Evolutionary conservation across 179 eudicot genomes (phyloP).

Genomic region (Camellia oleifera): DNA sequence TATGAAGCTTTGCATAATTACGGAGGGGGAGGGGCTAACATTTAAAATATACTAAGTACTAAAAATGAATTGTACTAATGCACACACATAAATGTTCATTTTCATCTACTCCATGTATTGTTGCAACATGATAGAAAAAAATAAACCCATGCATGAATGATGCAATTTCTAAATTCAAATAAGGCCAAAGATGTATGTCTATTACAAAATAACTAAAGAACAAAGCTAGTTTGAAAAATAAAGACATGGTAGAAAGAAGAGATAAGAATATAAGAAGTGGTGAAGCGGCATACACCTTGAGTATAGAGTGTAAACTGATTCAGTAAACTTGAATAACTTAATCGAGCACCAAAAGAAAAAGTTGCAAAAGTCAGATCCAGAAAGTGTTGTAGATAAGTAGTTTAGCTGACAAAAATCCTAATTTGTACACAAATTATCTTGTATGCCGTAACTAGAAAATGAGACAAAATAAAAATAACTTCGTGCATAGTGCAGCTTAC

Average conservation of each 20-base stretch:
- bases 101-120: not conserved
- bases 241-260: not conserved
- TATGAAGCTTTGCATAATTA: not conserved
- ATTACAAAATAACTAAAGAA: not conserved
- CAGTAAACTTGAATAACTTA: too few species aligned
- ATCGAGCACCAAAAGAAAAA: too few species aligned
- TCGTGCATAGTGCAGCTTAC: slow-evolving; percentile 28
- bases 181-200: not conserved
- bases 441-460: not conserved
- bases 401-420: too few species aligned
- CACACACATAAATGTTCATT: too few species aligned
- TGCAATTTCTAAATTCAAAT: not conserved
- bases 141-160: not conserved
- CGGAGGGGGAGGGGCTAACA: not conserved
- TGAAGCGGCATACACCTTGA: not conserved
- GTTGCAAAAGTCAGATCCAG: too few species aligned
- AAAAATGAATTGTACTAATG: too few species aligned
- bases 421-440: not conserved
- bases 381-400: too few species aligned
- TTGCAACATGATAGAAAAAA: not conserved
- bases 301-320: not conserved
- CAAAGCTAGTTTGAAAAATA: not conserved
- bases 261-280: not conserved
- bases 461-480: not conserved
- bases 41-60: too few species aligned